These are phyloP conservation scores for Saccharomyces jurei DNA, from an alignment of 805 yeast genomes.

Conservation along the genomic window DNA sequence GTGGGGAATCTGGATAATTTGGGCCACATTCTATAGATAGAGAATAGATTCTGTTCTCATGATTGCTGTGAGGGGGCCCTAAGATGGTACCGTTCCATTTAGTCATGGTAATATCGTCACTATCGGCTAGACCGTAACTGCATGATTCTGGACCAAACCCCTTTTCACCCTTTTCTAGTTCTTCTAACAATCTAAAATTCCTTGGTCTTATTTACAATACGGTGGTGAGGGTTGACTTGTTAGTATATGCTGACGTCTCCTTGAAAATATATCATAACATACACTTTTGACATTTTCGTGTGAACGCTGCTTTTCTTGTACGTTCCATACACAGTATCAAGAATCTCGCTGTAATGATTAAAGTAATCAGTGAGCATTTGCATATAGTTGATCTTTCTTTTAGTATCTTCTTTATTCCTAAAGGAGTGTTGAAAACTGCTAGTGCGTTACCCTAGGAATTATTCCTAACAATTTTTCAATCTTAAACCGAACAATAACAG, in stretches of 20 bases:
- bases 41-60: constrained; percentile 89
- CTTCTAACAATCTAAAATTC: constrained; percentile 89
- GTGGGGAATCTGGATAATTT: constrained; percentile 84
- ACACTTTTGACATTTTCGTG: constrained; percentile 39
- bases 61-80: constrained; percentile 90
- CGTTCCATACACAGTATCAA: background rate
- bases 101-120: constrained; percentile 88
- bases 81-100: constrained; percentile 96
- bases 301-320: background rate
- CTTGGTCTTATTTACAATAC: constrained; percentile 47
- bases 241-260: background rate
- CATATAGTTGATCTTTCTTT: background rate
- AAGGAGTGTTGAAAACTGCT: background rate
- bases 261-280: constrained; percentile 18
- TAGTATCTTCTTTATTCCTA: background rate
- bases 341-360: background rate
- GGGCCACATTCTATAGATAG: constrained; percentile 75
- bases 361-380: background rate
- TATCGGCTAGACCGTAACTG: constrained; percentile 85
- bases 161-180: constrained; percentile 95
- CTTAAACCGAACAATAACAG: background rate
- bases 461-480: background rate
- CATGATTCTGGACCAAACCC: constrained; percentile 96
- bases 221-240: background rate
- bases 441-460: background rate